These are phyloP conservation scores for Fibroporia radiculosa DNA, from an alignment of 768 basidiomycete genomes.

Conservation along the genomic window DNA sequence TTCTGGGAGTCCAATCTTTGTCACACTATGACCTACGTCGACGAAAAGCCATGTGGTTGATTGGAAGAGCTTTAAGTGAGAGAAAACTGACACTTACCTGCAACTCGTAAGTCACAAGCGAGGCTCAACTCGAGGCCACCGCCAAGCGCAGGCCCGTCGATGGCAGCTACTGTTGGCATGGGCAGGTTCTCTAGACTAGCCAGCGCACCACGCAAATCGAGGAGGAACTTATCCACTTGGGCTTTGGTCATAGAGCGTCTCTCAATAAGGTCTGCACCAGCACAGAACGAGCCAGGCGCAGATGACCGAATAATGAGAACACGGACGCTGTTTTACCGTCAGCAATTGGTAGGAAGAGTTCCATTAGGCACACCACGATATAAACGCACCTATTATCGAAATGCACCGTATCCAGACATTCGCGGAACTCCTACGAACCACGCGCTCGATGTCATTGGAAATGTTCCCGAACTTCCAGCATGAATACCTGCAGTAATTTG, in stretches of 20 bases:
- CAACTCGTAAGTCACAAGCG: constrained; percentile 86
- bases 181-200: constrained; percentile 73
- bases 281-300: constrained; percentile 74
- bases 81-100: constrained; percentile 42
- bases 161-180: constrained; percentile 86
- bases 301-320: constrained; percentile 81
- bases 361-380: constrained; percentile 1
- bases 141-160: constrained; percentile 89
- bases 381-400: constrained; percentile 55
- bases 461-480: constrained; percentile 3
- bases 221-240: constrained; percentile 74
- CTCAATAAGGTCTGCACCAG: constrained; percentile 86
- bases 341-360: not conserved
- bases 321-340: constrained; percentile 48
- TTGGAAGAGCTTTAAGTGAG: too few species aligned
- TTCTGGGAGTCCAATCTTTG: constrained; percentile 86
- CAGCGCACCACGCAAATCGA: constrained; percentile 62
- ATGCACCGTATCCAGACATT: constrained; percentile 57
- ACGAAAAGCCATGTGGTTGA: not conserved
- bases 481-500: constrained; percentile 53
- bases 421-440: constrained; percentile 55
- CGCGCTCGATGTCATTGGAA: constrained; percentile 4
- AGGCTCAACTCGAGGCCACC: constrained; percentile 88
- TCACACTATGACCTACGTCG: constrained; percentile 48
- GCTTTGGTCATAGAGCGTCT: constrained; percentile 71